Evolutionary conservation across 1,284 basidiomycete species (phyloP), one percentile per base, ranked within the genome.

Genomic region (Apiotrichum laibachii): DNA sequence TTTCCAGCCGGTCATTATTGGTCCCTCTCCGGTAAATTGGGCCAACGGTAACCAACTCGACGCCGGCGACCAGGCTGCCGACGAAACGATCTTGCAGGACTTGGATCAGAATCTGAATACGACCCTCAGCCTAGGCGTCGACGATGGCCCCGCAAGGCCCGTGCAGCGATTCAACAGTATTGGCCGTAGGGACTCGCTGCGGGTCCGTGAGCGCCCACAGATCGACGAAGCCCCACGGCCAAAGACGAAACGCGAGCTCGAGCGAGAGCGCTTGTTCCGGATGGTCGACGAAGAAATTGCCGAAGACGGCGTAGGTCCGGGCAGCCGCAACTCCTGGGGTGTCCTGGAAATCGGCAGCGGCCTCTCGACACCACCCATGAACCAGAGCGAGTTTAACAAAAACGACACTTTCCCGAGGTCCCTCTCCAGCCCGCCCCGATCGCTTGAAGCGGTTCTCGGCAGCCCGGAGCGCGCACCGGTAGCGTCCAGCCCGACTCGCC

Each of bases 201-300:
- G 59, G 11, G 61, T 60, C 8, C 55, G 57, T 13, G 35, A 35
- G 13, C 50, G 56, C 10, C 45, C 52, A 5, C 15, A 31, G 10
- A 31, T 37, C 1, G 40, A 49, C 15, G 48, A 50, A 18, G 40
- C 46, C 1, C 67, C 67, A 1, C 60, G 67, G 6, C 50, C 61
- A 22, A 76, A 74, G 62, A 76, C 72, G 9, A 75, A 75, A 61
- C 67, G 76, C 18, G 77, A 79, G 56, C 65, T 70, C 22, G 75
- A 77, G 61, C 60, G 77, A 16, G 76, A 79, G 50, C 65, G 69
- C 42, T 58, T 79, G 49, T 75, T 79, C 63, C 68, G 66, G 26
- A 64, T 72, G 66, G 69, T 76, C 13, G 73, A 72, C 42, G 70
- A 76, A 46, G 70, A 75, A 40, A 63, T 77, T 42, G 63, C 63